phyloP scores from a whole-genome alignment of 495 filamentous ascomycete genomes.

The Talaromyces liani region DNA sequence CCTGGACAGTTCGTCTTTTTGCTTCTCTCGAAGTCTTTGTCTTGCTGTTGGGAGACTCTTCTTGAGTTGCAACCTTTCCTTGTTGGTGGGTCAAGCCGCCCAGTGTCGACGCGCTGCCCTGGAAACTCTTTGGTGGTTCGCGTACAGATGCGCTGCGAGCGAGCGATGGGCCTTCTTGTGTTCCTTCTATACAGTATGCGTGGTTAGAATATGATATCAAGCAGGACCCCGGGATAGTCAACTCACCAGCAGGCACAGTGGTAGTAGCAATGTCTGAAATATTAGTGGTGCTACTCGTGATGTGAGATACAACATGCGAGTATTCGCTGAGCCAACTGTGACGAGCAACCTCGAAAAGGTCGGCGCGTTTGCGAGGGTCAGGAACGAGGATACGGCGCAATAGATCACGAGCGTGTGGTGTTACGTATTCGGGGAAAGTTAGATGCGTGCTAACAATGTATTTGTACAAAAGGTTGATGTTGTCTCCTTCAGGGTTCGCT shows the following conservation, averaged over 20 bases:
- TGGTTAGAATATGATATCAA: conserved; percentile 19
- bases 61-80: conserved; percentile 60
- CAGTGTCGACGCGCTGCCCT: conserved; percentile 46
- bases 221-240: conserved; percentile 8
- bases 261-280: conserved; percentile 78
- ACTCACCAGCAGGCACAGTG: conserved; percentile 60
- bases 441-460: conserved; percentile 97
- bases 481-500: conserved; percentile 96
- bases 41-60: conserved; percentile 53
- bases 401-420: conserved; percentile 90
- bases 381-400: conserved; percentile 92
- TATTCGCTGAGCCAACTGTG: conserved; percentile 99
- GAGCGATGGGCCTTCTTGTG: conserved; percentile 56
- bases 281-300: conserved; percentile 90
- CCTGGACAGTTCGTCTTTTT: conserved; percentile 91
- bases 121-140: conserved; percentile 68
- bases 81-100: conserved; percentile 69
- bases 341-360: conserved; percentile 93
- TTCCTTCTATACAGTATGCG: conserved; percentile 26
- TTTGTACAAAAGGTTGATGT: conserved; percentile 98
- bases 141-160: conserved; percentile 85
- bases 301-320: conserved; percentile 87
- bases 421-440: conserved; percentile 98
- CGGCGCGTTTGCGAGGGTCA: conserved; percentile 87
- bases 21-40: conserved; percentile 64